These are phyloP conservation scores for Solanum sparsipilum DNA, from an alignment of 257 asterid genomes.

Conservation along the genomic window DNA sequence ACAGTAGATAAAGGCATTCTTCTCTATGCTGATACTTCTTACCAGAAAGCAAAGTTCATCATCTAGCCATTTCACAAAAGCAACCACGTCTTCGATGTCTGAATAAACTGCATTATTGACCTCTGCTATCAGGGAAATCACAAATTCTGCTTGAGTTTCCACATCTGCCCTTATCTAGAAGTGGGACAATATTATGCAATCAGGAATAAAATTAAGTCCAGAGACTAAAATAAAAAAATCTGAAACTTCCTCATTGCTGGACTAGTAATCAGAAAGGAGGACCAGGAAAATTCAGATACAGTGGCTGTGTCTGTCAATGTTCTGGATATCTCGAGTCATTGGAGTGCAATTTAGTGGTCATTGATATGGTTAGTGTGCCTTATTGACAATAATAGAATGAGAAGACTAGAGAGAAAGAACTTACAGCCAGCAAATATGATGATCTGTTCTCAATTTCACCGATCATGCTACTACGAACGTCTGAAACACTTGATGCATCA, in stretches of 20 bases:
- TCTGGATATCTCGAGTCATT: neutral
- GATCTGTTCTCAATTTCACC: conserved; percentile 90
- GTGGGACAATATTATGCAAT: neutral
- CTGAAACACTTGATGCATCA: conserved; percentile 57
- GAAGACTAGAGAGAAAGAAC: conserved; percentile 7
- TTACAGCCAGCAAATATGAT: conserved; percentile 80
- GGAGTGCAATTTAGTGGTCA: neutral
- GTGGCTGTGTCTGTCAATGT: neutral
- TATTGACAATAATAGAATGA: neutral
- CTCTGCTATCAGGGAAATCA: conserved; percentile 66
- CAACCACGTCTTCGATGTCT: conserved; percentile 67
- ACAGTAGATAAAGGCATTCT: neutral
- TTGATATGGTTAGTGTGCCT: neutral
- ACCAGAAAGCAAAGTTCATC: conserved; percentile 93
- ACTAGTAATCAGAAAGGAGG: neutral
- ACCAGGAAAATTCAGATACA: neutral
- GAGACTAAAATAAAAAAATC: neutral
- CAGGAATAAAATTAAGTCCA: neutral
- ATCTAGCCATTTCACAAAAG: conserved; percentile 90
- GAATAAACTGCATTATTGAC: conserved; percentile 59
- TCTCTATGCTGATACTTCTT: neutral
- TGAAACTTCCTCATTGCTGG: neutral
- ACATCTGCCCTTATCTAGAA: conserved; percentile 78
- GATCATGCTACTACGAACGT: conserved; percentile 81
- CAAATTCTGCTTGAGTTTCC: conserved; percentile 92